Base-by-base conservation (phyloP, 78 protist species). In the Neovahlkampfia damariscottae region DNA sequence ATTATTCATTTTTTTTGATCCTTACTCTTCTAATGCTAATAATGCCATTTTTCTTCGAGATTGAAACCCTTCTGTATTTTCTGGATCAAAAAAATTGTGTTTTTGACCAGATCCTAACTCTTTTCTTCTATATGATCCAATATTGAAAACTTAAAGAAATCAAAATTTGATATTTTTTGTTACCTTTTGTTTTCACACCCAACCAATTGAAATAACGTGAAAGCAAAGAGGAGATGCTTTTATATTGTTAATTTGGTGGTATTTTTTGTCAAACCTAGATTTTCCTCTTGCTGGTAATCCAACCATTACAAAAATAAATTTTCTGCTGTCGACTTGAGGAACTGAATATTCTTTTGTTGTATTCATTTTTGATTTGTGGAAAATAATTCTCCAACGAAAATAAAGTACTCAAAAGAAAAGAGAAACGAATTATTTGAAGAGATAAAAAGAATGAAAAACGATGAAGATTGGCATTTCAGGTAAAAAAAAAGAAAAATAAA, bases 221-320 rank as follows among this genome's bases (percentile, higher is more conserved):
- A 62, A 81, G 1, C 34, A 78, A 74, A 19, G 59, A 39, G 8
- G 83, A n/a, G 6, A 85, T 76, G 78, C 38, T 77, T 0, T n/a
- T n/a, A n/a, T n/a, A n/a, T n/a, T n/a, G n/a, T n/a, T n/a, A n/a
- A n/a, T n/a, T n/a, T n/a, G n/a, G n/a, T n/a, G n/a, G n/a, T n/a
- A n/a, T n/a, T n/a, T n/a, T n/a, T n/a, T n/a, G n/a, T n/a, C n/a
- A n/a, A n/a, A n/a, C n/a, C n/a, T n/a, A n/a, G 80, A 9, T 78
- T 87, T 87, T 37, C 90, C 88, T 38, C 87, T 78, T 1, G 79
- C 90, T 0, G 90, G 90, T 0, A 86, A 84, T 5, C 90, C 90
- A 36, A 82, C 90, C 85, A 82, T 78, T 38, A 62, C 81, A 8
- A 87, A 29, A 27, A 84, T 32, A 8, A 84, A 19, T 19, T n/a